Conservation (phyloP, 148 eudicot species). For the Camellia sinensis region DNA sequence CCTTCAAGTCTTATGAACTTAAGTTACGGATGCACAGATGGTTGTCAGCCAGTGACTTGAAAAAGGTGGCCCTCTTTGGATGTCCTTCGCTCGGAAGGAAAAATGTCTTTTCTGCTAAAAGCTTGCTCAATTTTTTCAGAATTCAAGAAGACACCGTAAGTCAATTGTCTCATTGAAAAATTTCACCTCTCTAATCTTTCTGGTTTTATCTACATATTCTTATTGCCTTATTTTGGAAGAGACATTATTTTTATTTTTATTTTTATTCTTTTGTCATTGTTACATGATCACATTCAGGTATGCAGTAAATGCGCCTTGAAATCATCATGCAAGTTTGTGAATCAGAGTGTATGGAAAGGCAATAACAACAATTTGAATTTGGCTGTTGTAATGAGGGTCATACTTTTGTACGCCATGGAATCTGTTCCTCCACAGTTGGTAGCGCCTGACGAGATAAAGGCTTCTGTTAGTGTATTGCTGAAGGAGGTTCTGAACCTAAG, state of each 20-base stretch:
- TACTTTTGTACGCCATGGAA: conserved; percentile 57
- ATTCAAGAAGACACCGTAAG: conserved; percentile 59
- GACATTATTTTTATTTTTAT: not conserved
- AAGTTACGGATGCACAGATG: conserved; percentile 40
- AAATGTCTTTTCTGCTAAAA: conserved; percentile 57
- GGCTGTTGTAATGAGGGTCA: conserved; percentile 52
- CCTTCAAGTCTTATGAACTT: conserved; percentile 11
- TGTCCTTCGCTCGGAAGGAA: conserved; percentile 63
- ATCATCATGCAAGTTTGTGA: conserved; percentile 56
- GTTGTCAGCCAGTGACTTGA: conserved; percentile 69
- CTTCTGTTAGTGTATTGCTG: conserved; percentile 51
- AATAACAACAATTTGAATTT: conserved; percentile 37
- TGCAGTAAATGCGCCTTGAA: conserved; percentile 55
- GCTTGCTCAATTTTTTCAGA: conserved; percentile 48
- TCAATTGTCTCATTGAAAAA: conserved; percentile 1
- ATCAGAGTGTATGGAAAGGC: conserved; percentile 38
- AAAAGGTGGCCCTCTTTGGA: conserved; percentile 65
- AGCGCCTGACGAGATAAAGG: conserved; percentile 55
- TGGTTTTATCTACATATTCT: not conserved
- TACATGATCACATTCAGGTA: conserved; percentile 40
- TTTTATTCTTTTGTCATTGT: not conserved
- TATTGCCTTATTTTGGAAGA: not conserved
- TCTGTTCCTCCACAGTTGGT: conserved; percentile 45
- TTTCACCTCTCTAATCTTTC: not conserved
- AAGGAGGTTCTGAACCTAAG: conserved; percentile 50